Evolutionary conservation across 495 filamentous ascomycete genomes (phyloP).

Genomic region (Penicillium silybi): DNA sequence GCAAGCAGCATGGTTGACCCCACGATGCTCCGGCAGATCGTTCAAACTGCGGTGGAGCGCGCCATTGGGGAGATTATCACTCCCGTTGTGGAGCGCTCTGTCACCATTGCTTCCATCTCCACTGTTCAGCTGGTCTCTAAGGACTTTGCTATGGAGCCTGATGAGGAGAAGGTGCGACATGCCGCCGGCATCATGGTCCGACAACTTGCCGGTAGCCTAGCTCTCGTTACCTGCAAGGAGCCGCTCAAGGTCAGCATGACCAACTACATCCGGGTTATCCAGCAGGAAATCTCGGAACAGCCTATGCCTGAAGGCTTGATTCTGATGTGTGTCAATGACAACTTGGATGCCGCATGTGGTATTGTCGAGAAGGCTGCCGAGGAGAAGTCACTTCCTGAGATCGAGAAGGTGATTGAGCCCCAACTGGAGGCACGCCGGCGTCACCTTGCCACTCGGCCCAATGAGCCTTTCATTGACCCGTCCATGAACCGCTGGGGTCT

Average conservation of each 20-base stretch:
- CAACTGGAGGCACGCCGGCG: slow-evolving; percentile 70
- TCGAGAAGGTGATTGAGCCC: slow-evolving; percentile 81
- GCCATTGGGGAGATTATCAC: slow-evolving; percentile 93
- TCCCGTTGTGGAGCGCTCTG: slow-evolving; percentile 93
- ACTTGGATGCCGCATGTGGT: slow-evolving; percentile 85
- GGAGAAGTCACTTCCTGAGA: slow-evolving; percentile 85
- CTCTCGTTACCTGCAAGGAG: slow-evolving; percentile 96
- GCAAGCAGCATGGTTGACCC: slow-evolving; percentile 70
- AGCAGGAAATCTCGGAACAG: slow-evolving; percentile 62
- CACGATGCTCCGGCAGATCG: slow-evolving; percentile 71
- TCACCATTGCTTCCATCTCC: slow-evolving; percentile 95
- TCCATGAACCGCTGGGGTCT: slow-evolving; percentile 78
- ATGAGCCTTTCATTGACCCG: slow-evolving; percentile 78
- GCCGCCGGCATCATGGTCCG: slow-evolving; percentile 90
- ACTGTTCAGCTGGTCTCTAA: slow-evolving; percentile 91
- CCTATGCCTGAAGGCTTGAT: slow-evolving; percentile 83
- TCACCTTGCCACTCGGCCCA: slow-evolving; percentile 65
- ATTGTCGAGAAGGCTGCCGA: slow-evolving; percentile 94
- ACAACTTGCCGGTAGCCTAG: slow-evolving; percentile 85
- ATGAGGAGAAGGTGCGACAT: slow-evolving; percentile 78
- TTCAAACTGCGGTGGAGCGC: slow-evolving; percentile 74
- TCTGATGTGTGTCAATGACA: slow-evolving; percentile 97
- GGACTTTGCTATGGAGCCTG: slow-evolving; percentile 89
- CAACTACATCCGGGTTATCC: slow-evolving; percentile 87
- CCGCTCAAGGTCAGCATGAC: slow-evolving; percentile 91